Evolutionary conservation across 768 basidiomycete genomes (phyloP), one percentile per base, ranked within the genome.

Genomic region (Cyathus striatus): DNA sequence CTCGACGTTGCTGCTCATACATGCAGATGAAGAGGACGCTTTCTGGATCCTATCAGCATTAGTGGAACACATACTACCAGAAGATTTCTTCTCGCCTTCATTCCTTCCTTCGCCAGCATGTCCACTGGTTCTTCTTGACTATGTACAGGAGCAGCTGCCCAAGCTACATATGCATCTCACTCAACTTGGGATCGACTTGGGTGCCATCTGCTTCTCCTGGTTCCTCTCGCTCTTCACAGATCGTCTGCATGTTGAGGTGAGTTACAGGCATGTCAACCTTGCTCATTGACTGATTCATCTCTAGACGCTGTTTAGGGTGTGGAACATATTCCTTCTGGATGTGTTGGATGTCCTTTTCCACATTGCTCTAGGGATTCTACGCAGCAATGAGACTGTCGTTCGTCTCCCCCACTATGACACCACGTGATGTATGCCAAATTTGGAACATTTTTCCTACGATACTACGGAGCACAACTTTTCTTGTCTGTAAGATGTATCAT

Each of bases 191-290:
- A 83, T 97, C 10, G 94, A 99, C 57, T 74, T 99, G 2, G 83
- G 84, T 2, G 93, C 94, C 0, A 91, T 97, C 47, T 96, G 92
- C 47, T 99, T 99, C 69, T 95, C 93, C 10, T 99, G 96, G 96
- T 96, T 97, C 64, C 68, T 99, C 20, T 93, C 91, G 3, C 70
- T 99, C 17, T 98, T 98, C 56, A 96, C 94, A 0, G 93, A 96
- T 52, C 95, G 94, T 58, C 67, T 97, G 6, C 95, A 94, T 9
- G 89, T 97, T 21, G 93, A 95, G 78, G 92, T 92, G 44, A 23
- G 73, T 59, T 40, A n/a, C n/a, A n/a, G n/a, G n/a, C n/a, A n/a
- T n/a, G 17, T 10, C 18, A 10, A 21, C n/a, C n/a, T n/a, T n/a
- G n/a, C n/a, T n/a, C n/a, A n/a, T n/a, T n/a, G n/a, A n/a, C n/a